These are phyloP conservation scores for Mimosa pudica DNA, from an alignment of 306 rosid genomes.

Conservation along the genomic window DNA sequence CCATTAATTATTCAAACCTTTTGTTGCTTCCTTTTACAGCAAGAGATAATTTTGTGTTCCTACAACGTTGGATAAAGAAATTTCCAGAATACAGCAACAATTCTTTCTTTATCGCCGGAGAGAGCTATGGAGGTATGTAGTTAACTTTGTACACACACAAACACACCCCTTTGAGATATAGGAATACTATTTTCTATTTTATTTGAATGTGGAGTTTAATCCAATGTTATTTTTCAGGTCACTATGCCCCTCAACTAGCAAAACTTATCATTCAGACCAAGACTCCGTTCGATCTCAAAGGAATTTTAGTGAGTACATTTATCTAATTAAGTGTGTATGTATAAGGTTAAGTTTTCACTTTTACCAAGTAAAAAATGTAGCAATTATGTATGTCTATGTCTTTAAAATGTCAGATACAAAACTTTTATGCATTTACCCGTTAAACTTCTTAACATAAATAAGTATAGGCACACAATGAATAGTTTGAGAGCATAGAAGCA, in stretches of 20 bases:
- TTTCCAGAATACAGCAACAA: constrained; percentile 53
- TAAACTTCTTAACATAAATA: too few relatives aligned
- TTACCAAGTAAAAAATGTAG: too few relatives aligned
- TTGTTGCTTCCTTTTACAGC: constrained; percentile 38
- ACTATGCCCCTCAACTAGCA: constrained; percentile 80
- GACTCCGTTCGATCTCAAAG: constrained; percentile 55
- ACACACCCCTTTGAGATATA: too few relatives aligned
- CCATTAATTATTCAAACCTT: too few relatives aligned
- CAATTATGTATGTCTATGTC: too few relatives aligned
- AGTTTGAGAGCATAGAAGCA: too few relatives aligned
- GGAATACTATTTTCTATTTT: neutral
- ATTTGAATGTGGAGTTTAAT: neutral
- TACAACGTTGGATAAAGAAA: constrained; percentile 54
- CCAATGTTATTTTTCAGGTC: constrained; percentile 47
- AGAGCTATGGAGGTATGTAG: constrained; percentile 71
- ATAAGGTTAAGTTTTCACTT: too few relatives aligned
- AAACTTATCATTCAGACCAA: constrained; percentile 52
- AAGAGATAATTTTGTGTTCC: constrained; percentile 66
- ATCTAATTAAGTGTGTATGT: too few relatives aligned
- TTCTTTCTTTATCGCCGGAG: constrained; percentile 69
- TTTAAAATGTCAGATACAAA: too few relatives aligned
- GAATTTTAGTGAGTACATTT: constrained; percentile 60
- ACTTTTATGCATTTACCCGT: too few relatives aligned
- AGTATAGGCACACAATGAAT: too few relatives aligned
- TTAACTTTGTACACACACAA: neutral